A percentile compares a stretch with the other conserved stretches of the same genome.
Conservation (phyloP, 2,329 filamentous ascomycete genomes). For the Fusarium denticulatum region DNA sequence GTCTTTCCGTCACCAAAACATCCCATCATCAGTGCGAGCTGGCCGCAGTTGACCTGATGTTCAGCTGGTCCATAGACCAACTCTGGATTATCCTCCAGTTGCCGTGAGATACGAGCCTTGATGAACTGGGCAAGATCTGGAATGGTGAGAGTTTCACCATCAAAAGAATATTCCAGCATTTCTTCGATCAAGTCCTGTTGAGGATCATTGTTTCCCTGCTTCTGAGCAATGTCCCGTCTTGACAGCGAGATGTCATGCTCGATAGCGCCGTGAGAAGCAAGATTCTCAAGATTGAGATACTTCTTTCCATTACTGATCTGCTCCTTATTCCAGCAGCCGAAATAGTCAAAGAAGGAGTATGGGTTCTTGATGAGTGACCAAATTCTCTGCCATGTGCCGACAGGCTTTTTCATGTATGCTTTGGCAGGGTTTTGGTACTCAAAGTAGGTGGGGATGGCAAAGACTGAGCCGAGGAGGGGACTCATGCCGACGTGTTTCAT, state of each 20-base stretch:
- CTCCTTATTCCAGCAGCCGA: neutral
- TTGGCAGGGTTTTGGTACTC: slow-evolving; percentile 14
- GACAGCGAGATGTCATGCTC: slow-evolving; percentile 16
- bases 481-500: slow-evolving; percentile 22
- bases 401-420: neutral
- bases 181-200: slow-evolving; percentile 3
- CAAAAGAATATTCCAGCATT: neutral
- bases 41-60: slow-evolving; percentile 18
- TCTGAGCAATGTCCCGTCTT: slow-evolving; percentile 4
- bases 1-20: slow-evolving; percentile 6
- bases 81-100: slow-evolving; percentile 3
- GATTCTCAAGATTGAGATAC: slow-evolving; percentile 9
- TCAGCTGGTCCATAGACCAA: slow-evolving; percentile 7
- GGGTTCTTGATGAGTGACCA: slow-evolving; percentile 14
- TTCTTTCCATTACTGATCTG: neutral
- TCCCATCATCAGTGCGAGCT: slow-evolving; percentile 15
- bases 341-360: slow-evolving; percentile 13
- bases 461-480: slow-evolving; percentile 10
- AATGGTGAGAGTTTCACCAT: neutral
- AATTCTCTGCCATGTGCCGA: slow-evolving; percentile 4
- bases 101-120: slow-evolving; percentile 5
- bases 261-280: slow-evolving; percentile 12
- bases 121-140: neutral
- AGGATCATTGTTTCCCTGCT: slow-evolving; percentile 8
- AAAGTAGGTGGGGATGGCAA: slow-evolving; percentile 18